Percentiles rank a stretch among this genome's conserved stretches.
Evolutionary conservation across 805 yeast genomes (phyloP).

Genomic region (Pichia insulana): DNA sequence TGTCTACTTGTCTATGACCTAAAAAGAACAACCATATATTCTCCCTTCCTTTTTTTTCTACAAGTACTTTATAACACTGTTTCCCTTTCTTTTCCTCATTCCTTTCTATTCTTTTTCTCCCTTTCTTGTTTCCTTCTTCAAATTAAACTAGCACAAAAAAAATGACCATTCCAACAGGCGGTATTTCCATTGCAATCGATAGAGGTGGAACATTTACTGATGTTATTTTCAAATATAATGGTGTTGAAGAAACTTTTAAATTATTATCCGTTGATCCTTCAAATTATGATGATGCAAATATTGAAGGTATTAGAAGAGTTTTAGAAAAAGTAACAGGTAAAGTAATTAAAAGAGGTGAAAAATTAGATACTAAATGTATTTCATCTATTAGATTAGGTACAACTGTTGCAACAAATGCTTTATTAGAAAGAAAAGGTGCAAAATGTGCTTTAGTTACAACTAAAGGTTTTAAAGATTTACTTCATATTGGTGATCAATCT

Average conservation of each 20-base stretch:
- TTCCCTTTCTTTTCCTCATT: no score
- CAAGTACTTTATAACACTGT: no score
- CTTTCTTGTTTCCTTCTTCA: conserved; percentile 11
- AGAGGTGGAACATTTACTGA: conserved; percentile 94
- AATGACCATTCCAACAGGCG: neutral
- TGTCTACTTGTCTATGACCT: no score
- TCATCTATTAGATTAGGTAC: conserved; percentile 82
- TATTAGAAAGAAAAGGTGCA: conserved; percentile 88
- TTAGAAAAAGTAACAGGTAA: conserved; percentile 50
- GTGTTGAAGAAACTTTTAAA: conserved; percentile 51
- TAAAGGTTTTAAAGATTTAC: conserved; percentile 77
- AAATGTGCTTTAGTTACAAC: conserved; percentile 79
- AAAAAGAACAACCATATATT: no score
- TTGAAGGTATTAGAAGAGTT: conserved; percentile 81
- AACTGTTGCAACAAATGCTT: conserved; percentile 92
- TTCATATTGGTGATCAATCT: conserved; percentile 83
- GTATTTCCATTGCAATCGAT: conserved; percentile 15
- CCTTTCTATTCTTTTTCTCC: no score
- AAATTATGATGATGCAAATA: conserved; percentile 83
- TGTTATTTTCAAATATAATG: conserved; percentile 45
- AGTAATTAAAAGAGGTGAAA: conserved; percentile 48
- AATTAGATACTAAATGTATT: conserved; percentile 54
- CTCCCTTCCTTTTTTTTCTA: no score
- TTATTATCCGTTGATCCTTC: conserved; percentile 81
- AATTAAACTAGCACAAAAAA: conserved; percentile 32